Percentiles rank a stretch among this genome's conserved stretches.
Conservation (phyloP, 257 asterid species). For the Primulina eburnea region DNA sequence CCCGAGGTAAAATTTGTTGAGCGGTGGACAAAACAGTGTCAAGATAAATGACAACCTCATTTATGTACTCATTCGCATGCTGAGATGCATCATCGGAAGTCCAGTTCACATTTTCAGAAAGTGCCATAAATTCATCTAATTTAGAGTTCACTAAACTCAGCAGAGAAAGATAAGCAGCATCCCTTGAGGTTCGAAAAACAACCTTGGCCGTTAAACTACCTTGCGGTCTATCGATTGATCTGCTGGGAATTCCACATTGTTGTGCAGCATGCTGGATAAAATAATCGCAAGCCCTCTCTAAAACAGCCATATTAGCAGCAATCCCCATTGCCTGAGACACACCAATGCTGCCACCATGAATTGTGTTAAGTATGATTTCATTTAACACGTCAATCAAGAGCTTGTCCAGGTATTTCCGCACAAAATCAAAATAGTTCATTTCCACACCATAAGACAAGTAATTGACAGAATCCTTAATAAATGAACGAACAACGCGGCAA, state of each 20-base stretch:
- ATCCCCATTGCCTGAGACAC: constrained; percentile 95
- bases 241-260: constrained; percentile 86
- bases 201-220: constrained; percentile 76
- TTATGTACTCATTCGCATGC: constrained; percentile 63
- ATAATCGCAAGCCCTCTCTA: constrained; percentile 89
- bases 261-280: constrained; percentile 96
- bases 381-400: constrained; percentile 80
- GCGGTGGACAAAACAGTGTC: constrained; percentile 89
- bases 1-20: constrained; percentile 80
- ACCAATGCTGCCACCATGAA: constrained; percentile 56
- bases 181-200: constrained; percentile 81
- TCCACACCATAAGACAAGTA: constrained; percentile 80
- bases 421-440: constrained; percentile 77
- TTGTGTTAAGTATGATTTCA: constrained; percentile 55
- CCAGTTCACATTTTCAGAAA: constrained; percentile 82
- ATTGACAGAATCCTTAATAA: constrained; percentile 76
- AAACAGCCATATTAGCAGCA: constrained; percentile 83
- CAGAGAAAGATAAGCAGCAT: constrained; percentile 81
- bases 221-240: constrained; percentile 78
- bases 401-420: constrained; percentile 70
- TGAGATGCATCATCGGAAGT: constrained; percentile 62
- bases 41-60: constrained; percentile 73
- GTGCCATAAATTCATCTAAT: constrained; percentile 72
- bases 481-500: constrained; percentile 73
- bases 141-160: constrained; percentile 62